A percentile compares a stretch with the other conserved stretches of the same genome.
phyloP scores from a whole-genome alignment of 441 rosid species.

The Adansonia rubrostipa region DNA sequence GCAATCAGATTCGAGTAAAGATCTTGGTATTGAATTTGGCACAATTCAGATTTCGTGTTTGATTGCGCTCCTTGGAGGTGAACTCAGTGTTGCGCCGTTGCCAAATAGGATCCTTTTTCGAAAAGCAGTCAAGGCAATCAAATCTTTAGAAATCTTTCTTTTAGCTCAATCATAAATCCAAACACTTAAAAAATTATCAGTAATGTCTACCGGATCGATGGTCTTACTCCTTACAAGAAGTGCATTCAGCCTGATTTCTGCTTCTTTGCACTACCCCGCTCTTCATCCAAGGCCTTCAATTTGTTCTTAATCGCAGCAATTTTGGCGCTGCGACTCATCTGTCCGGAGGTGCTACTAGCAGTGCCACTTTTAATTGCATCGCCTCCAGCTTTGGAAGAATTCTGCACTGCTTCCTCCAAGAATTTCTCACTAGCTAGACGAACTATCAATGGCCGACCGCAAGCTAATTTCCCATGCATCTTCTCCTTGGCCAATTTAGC shows the following conservation, averaged over 20 bases:
- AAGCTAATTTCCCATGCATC: slow-evolving; percentile 93
- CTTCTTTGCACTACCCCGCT: slow-evolving; percentile 58
- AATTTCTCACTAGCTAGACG: slow-evolving; percentile 77
- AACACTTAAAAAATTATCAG: slow-evolving; percentile 1
- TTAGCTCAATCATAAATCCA: neutral
- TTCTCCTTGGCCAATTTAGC: slow-evolving; percentile 90
- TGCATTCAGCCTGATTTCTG: slow-evolving; percentile 46
- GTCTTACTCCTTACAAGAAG: slow-evolving; percentile 7
- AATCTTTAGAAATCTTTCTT: too few relatives aligned
- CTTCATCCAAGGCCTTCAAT: slow-evolving; percentile 77
- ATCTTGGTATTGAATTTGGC: neutral
- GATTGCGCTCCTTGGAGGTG: neutral
- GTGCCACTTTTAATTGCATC: slow-evolving; percentile 44
- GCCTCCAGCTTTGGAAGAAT: slow-evolving; percentile 40
- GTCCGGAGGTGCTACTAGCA: slow-evolving; percentile 52
- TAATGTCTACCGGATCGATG: slow-evolving; percentile 12
- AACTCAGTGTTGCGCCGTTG: neutral
- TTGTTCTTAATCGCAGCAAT: slow-evolving; percentile 87
- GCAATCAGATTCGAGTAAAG: neutral
- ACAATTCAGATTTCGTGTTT: neutral
- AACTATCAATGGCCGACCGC: slow-evolving; percentile 86
- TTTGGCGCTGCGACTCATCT: slow-evolving; percentile 66
- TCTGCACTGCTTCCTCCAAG: slow-evolving; percentile 47
- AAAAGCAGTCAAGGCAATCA: too few relatives aligned
- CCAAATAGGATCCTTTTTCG: too few relatives aligned